Conservation (phyloP, 31 red algal species). For the Porphyra umbilicalis region DNA sequence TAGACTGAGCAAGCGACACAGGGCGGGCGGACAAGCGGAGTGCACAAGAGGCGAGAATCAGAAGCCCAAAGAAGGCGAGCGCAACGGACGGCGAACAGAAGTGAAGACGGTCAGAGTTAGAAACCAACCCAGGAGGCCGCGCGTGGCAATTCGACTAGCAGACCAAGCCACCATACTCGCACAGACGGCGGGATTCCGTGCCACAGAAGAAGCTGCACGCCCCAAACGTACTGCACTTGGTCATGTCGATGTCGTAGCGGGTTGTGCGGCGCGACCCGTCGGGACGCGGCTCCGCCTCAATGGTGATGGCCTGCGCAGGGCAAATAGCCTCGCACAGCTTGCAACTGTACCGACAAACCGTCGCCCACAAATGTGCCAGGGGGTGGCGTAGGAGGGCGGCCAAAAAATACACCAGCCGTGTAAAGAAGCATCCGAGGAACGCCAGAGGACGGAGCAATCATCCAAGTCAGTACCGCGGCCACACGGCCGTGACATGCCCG, state of each 20-base stretch:
- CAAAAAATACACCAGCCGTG: not conserved
- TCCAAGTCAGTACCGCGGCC: too few relatives aligned
- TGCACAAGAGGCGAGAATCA: too few relatives aligned
- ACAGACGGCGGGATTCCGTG: not conserved
- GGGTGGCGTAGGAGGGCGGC: too few relatives aligned
- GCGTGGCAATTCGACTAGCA: too few relatives aligned
- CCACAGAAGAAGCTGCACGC: not conserved
- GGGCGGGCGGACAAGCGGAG: not conserved
- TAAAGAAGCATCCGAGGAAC: not conserved
- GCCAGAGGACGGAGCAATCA: too few relatives aligned
- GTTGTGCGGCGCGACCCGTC: conserved; percentile 96
- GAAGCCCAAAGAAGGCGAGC: not conserved
- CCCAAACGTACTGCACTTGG: conserved; percentile 66
- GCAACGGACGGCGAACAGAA: too few relatives aligned
- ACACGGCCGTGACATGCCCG: too few relatives aligned
- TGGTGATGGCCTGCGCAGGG: conserved; percentile 97
- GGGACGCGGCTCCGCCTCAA: conserved; percentile 98
- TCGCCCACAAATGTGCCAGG: not conserved
- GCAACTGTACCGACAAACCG: conserved; percentile 14
- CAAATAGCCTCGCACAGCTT: conserved; percentile 95
- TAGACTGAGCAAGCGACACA: conserved; percentile 31
- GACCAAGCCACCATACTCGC: not conserved
- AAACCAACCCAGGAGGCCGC: too few relatives aligned
- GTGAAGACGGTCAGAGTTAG: too few relatives aligned
- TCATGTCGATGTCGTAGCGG: conserved; percentile 98